Base-by-base conservation (phyloP, 2,329 filamentous ascomycete species). In the Colletotrichum chrysophilum region DNA sequence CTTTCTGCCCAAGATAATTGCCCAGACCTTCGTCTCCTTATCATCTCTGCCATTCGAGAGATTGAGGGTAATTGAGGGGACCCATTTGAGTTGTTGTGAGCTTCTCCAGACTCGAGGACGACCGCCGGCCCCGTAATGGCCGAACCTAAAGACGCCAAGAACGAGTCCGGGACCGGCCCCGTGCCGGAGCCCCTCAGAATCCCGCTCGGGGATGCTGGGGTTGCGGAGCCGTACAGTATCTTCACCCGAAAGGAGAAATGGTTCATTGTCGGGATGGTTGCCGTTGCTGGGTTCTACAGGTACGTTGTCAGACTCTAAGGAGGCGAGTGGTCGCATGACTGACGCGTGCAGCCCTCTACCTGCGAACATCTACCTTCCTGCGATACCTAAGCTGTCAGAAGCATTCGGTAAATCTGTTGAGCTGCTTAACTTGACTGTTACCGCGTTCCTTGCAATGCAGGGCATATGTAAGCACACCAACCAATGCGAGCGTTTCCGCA, bases 331-430 rank as follows among this genome's bases (percentile, higher is more conserved):
- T 13, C 26, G 43, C 12, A 3, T 30, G 9, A 43, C 34, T 70
- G 14, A 64, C 24, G 21, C 21, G 6, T 66, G 70, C 64, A 83
- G 82, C 28, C 82, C 82, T 18, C 66, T 84, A 34, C 82, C 82
- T 0, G 82, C 82, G 30, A 84, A 83, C 76, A 83, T 84, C 28
- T 84, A 84, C 62, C 81, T 84, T 32, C 83, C 82, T 2, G 81
- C 81, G 5, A 80, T 84, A 4, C 82, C 82, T 1, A 79, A 78
- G 7, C 69, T 84, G 9, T 73, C 80, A 4, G 56, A 66, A 1
- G 82, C 78, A n/a, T 83, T 84, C 55, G 64, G 79, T 7, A 67
- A 77, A 64, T 82, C 82, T 1, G 79, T 80, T 5, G 82, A 83
- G 38, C 71, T 74, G 5, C 76, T 84, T n/a, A 83, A 84, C 71